These are phyloP conservation scores for Hansfordia pulvinata DNA, from an alignment of 2,329 filamentous ascomycete species.

Conservation along the genomic window DNA sequence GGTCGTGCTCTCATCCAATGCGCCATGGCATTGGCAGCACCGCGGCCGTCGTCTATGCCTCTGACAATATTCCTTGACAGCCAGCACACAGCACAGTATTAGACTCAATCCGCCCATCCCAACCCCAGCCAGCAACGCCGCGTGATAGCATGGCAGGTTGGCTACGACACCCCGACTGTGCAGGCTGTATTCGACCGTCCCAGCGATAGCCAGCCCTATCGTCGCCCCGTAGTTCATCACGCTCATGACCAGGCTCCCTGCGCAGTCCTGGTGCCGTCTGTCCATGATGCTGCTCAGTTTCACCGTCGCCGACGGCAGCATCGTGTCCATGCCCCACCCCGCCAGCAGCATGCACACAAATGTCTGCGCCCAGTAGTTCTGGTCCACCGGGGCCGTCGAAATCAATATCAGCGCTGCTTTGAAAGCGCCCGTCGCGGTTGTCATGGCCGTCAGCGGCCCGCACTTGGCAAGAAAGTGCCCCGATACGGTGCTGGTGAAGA, in stretches of 20 bases:
- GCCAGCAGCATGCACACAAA: conserved; percentile 46
- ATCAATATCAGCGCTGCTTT: conserved; percentile 26
- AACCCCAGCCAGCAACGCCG: too few relatives aligned
- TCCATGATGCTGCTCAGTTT: conserved; percentile 40
- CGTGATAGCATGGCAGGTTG: too few relatives aligned
- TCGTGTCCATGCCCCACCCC: conserved; percentile 54
- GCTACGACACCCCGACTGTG: too few relatives aligned
- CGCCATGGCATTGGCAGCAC: too few relatives aligned
- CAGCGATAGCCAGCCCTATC: conserved; percentile 51
- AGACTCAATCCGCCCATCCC: too few relatives aligned
- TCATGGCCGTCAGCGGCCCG: conserved; percentile 21
- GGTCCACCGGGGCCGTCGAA: conserved; percentile 32
- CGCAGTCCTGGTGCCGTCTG: conserved; percentile 20
- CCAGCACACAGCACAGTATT: too few relatives aligned
- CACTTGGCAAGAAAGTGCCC: conserved; percentile 16
- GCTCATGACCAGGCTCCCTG: conserved; percentile 21
- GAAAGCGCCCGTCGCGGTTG: conserved; percentile 28
- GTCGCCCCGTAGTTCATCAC: conserved; percentile 58
- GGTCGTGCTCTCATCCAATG: too few relatives aligned
- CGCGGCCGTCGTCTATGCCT: too few relatives aligned
- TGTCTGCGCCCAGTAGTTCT: conserved; percentile 50
- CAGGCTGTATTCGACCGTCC: conserved; percentile 40
- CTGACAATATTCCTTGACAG: too few relatives aligned
- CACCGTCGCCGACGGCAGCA: conserved; percentile 47
- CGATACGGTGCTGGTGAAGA: conserved; percentile 13